A percentile compares a stretch with the other conserved stretches of the same genome.
phyloP scores from a whole-genome alignment of 2,329 filamentous ascomycete species.

The Neurospora crassa region DNA sequence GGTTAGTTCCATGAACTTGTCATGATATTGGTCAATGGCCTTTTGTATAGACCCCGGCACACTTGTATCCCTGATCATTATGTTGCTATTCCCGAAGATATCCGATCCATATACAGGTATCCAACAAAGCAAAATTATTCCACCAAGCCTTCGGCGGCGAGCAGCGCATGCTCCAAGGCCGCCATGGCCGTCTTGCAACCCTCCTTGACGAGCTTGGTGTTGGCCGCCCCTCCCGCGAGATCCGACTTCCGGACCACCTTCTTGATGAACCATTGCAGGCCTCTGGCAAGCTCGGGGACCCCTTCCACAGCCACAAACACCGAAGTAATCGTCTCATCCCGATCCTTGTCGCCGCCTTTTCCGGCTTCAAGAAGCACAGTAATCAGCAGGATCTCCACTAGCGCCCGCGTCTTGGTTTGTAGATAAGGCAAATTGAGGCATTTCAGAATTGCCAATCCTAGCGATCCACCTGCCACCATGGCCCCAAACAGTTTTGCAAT shows the following conservation, averaged over 20 bases:
- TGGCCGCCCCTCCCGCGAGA: conserved; percentile 38
- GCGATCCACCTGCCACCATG: conserved; percentile 35
- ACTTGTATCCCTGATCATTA: neutral
- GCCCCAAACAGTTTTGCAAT: conserved; percentile 45
- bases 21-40: neutral
- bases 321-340: conserved; percentile 48
- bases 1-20: neutral
- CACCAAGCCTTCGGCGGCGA: conserved; percentile 5
- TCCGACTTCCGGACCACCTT: conserved; percentile 62
- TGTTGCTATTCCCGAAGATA: neutral
- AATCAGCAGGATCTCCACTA: conserved; percentile 73
- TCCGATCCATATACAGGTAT: neutral
- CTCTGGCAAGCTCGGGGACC: conserved; percentile 58
- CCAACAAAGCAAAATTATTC: conserved; percentile 2
- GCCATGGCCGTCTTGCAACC: conserved; percentile 34
- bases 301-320: conserved; percentile 57
- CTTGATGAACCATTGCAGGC: conserved; percentile 70
- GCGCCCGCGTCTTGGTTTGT: conserved; percentile 64
- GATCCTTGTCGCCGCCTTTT: conserved; percentile 33
- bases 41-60: neutral
- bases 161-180: conserved; percentile 23
- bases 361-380: conserved; percentile 58
- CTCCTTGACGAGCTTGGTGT: conserved; percentile 37
- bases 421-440: conserved; percentile 71
- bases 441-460: conserved; percentile 46